These are phyloP conservation scores for Coemansia sp. DNA, from an alignment of 192 early-diverging fungal genomes.

Conservation along the genomic window DNA sequence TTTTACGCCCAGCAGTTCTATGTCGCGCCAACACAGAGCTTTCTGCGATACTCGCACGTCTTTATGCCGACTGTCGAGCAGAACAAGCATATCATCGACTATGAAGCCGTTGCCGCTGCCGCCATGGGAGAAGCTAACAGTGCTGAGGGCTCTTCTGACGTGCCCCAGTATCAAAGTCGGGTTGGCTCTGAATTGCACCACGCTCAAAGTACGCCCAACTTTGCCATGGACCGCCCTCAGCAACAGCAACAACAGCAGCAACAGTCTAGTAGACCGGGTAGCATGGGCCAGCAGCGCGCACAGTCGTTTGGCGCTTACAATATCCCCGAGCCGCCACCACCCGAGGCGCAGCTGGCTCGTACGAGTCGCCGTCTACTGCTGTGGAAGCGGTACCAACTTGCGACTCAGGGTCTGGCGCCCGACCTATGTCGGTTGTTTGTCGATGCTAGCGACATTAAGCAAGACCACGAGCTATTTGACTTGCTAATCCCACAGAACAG, in stretches of 20 bases:
- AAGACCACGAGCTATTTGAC: constrained; percentile 28
- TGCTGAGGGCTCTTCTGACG: constrained; percentile 2
- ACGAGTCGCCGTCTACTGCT: constrained; percentile 34
- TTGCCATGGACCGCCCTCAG: not conserved
- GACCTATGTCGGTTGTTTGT: constrained; percentile 47
- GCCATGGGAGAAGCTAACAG: constrained; percentile 9
- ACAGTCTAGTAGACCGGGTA: not conserved
- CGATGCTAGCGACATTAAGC: constrained; percentile 49
- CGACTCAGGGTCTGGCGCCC: constrained; percentile 35
- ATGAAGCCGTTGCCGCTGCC: constrained; percentile 28
- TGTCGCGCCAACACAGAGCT: constrained; percentile 50
- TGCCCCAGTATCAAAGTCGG: not conserved
- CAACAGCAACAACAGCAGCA: constrained; percentile 12
- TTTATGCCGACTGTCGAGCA: constrained; percentile 46
- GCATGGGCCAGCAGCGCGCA: not conserved
- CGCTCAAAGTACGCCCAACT: not conserved
- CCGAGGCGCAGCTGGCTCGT: constrained; percentile 46
- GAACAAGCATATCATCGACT: constrained; percentile 50
- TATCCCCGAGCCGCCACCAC: constrained; percentile 53
- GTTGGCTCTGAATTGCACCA: not conserved
- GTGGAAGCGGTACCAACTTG: constrained; percentile 38
- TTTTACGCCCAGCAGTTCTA: constrained; percentile 56
- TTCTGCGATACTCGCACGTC: constrained; percentile 28
- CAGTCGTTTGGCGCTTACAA: constrained; percentile 28
- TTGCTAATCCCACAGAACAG: constrained; percentile 20